Evolutionary conservation across 331 rosid genomes (phyloP).

Genomic region (Malus hybrid): DNA sequence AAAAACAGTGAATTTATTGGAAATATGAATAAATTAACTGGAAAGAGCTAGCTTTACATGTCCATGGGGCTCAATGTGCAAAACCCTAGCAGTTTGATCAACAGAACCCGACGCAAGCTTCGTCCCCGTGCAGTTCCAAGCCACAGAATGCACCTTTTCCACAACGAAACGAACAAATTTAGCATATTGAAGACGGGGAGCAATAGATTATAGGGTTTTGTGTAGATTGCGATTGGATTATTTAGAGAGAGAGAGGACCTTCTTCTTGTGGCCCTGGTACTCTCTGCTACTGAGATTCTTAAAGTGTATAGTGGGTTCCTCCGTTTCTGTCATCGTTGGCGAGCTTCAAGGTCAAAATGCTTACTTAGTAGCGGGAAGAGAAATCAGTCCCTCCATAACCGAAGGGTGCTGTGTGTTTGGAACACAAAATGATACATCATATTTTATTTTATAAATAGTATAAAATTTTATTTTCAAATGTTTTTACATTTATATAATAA

Average conservation of each 20-base stretch:
- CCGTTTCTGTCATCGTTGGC: slow-evolving; percentile 27
- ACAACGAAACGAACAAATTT: background rate
- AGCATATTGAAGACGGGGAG: background rate
- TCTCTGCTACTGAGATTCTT: slow-evolving; percentile 85
- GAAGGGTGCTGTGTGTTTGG: too few species aligned
- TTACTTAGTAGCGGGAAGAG: background rate
- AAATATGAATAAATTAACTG: background rate
- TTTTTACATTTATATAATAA: too few species aligned
- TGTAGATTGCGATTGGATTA: background rate
- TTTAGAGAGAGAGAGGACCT: slow-evolving; percentile 29
- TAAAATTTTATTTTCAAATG: too few species aligned
- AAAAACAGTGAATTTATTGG: background rate
- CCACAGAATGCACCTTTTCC: slow-evolving; percentile 83
- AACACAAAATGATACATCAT: too few species aligned
- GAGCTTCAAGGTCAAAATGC: background rate
- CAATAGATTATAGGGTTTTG: background rate
- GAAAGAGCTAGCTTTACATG: slow-evolving; percentile 40
- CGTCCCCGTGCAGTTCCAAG: slow-evolving; percentile 91
- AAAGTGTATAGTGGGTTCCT: slow-evolving; percentile 41
- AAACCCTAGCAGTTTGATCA: slow-evolving; percentile 90
- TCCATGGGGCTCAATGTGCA: slow-evolving; percentile 85
- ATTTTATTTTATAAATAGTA: too few species aligned
- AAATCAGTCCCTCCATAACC: background rate
- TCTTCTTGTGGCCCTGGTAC: slow-evolving; percentile 90
- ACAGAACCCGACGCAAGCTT: slow-evolving; percentile 98